A percentile compares a stretch with the other conserved stretches of the same genome.
Evolutionary conservation across 495 filamentous ascomycete species (phyloP).

Genomic region (Aspergillus bridgeri): DNA sequence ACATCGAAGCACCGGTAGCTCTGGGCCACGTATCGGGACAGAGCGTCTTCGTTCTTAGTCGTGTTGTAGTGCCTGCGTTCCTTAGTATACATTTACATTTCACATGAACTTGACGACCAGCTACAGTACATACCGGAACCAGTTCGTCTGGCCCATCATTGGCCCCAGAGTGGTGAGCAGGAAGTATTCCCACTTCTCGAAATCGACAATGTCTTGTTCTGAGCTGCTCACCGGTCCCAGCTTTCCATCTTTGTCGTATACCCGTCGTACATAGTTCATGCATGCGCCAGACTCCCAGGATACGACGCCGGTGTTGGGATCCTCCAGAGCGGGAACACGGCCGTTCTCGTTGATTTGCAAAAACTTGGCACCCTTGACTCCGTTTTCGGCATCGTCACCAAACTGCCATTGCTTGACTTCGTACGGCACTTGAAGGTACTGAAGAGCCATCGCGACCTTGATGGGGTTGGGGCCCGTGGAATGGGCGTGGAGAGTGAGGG

Average conservation of each 20-base stretch:
- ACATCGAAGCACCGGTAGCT: conserved; percentile 39
- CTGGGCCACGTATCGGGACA: conserved; percentile 36
- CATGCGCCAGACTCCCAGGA: conserved; percentile 39
- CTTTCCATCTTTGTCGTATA: conserved; percentile 26
- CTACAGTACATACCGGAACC: conserved; percentile 30
- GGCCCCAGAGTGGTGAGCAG: conserved; percentile 40
- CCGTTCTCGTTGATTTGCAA: conserved; percentile 85
- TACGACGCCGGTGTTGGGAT: conserved; percentile 41
- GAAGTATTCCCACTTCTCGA: conserved; percentile 48
- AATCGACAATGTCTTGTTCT: conserved; percentile 41
- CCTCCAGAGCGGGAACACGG: conserved; percentile 70
- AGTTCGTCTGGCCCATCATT: conserved; percentile 42
- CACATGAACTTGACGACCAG: too few relatives aligned
- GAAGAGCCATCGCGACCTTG: conserved; percentile 75
- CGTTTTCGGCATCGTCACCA: conserved; percentile 37
- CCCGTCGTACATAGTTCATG: conserved; percentile 37
- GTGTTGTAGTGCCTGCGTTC: conserved; percentile 24
- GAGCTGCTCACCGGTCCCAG: conserved; percentile 27
- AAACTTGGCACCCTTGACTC: conserved; percentile 67
- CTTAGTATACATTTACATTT: too few relatives aligned
- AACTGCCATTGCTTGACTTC: conserved; percentile 61
- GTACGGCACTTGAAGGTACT: conserved; percentile 70
- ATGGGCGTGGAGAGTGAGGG: conserved; percentile 38
- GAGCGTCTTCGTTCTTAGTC: conserved; percentile 37
- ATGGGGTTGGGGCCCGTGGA: conserved; percentile 40